Evolutionary conservation across 208 protist genomes (phyloP).

Genomic region (Leishmania gerbilli): DNA sequence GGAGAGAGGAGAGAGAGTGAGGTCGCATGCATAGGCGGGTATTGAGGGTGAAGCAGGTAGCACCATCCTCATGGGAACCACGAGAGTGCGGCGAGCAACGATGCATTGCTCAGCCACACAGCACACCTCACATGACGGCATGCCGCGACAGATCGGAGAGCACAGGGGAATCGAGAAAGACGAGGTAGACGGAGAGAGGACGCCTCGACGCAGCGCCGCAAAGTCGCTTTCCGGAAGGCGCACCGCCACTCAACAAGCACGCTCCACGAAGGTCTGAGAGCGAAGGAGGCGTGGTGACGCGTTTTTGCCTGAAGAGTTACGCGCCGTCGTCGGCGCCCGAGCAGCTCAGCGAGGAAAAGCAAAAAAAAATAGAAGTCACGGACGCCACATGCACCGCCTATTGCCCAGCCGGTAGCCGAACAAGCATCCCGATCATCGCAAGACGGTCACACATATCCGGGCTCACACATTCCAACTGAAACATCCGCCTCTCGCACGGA

Average conservation of each 20-base stretch:
- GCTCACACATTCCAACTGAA: not conserved
- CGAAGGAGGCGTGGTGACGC: not conserved
- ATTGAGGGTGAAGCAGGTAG: not conserved
- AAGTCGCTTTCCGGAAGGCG: not conserved
- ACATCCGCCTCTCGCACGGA: not conserved
- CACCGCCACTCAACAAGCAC: not conserved
- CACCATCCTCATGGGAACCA: not conserved
- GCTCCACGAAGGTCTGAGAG: not conserved
- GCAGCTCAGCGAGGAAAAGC: conserved; percentile 6
- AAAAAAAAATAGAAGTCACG: not conserved
- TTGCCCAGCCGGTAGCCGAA: not conserved
- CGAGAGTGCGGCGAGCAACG: not conserved
- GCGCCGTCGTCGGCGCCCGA: not conserved
- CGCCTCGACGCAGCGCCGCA: not conserved
- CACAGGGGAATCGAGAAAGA: conserved; percentile 14
- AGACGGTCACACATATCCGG: not conserved
- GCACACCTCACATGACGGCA: not conserved
- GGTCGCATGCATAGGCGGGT: not conserved
- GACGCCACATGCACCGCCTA: not conserved
- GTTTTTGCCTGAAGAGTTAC: not conserved
- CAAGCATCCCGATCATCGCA: not conserved
- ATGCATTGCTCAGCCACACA: not conserved
- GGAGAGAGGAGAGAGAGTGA: not conserved
- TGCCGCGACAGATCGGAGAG: conserved; percentile 1
- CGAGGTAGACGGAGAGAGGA: not conserved